Evolutionary conservation across 2,329 filamentous ascomycete species (phyloP).

Genomic region (Leptographium flavum): DNA sequence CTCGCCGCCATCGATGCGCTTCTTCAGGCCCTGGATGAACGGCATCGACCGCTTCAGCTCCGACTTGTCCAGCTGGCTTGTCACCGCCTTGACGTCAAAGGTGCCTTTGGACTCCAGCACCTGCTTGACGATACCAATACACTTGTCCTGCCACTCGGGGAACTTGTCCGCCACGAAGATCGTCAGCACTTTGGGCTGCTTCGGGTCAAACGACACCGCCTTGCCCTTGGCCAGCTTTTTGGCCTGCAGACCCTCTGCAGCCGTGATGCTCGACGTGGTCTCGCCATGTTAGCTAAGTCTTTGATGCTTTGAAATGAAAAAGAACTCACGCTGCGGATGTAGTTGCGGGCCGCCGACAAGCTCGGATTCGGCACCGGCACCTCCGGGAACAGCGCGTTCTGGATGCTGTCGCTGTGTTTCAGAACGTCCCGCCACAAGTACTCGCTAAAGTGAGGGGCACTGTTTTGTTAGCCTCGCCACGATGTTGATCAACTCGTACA

Average conservation of each 20-base stretch:
- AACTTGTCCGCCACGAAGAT: slow-evolving; percentile 71
- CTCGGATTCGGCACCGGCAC: slow-evolving; percentile 50
- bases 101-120: slow-evolving; percentile 7
- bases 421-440: slow-evolving; percentile 90
- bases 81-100: slow-evolving; percentile 65
- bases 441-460: slow-evolving; percentile 82
- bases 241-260: slow-evolving; percentile 12
- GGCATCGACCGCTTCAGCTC: slow-evolving; percentile 99
- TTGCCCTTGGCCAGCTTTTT: slow-evolving; percentile 73
- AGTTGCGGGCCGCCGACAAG: slow-evolving; percentile 67
- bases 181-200: slow-evolving; percentile 80
- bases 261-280: slow-evolving; percentile 11
- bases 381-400: slow-evolving; percentile 62
- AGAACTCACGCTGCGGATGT: slow-evolving; percentile 42
- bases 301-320: no score
- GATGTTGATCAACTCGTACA: neutral
- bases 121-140: slow-evolving; percentile 64
- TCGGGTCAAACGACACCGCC: slow-evolving; percentile 69
- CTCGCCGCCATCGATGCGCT: slow-evolving; percentile 60
- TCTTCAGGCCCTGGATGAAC: slow-evolving; percentile 81
- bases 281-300: no score
- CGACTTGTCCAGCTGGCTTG: slow-evolving; percentile 63
- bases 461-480: neutral
- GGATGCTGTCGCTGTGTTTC: slow-evolving; percentile 39
- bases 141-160: slow-evolving; percentile 85